These are phyloP conservation scores for Alternaria alternata DNA, from an alignment of 2,329 filamentous ascomycete genomes.

Conservation along the genomic window DNA sequence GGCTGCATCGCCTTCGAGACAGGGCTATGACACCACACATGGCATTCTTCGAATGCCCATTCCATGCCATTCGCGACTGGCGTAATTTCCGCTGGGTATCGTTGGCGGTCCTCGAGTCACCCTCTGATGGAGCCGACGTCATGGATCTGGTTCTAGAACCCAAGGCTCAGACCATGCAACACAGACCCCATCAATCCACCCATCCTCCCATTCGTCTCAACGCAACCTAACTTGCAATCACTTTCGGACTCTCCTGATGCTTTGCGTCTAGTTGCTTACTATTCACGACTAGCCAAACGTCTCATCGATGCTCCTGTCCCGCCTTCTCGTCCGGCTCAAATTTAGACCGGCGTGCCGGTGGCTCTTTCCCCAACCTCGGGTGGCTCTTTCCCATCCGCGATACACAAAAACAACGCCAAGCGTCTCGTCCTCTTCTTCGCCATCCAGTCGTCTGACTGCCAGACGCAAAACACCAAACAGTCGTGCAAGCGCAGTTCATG, in stretches of 20 bases:
- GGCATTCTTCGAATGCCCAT: slow-evolving; percentile 9
- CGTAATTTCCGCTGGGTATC: neutral
- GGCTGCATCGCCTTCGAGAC: neutral
- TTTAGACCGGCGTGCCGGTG: neutral
- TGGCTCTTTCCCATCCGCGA: neutral
- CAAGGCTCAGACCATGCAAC: neutral
- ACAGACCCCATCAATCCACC: neutral
- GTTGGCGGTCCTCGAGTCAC: neutral
- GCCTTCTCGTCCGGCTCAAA: neutral
- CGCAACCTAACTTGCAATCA: neutral
- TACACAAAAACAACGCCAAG: neutral
- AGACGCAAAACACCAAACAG: neutral
- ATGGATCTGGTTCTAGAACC: slow-evolving; percentile 11
- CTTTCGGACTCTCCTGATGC: neutral
- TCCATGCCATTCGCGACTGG: neutral
- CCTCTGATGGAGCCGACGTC: neutral
- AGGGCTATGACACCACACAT: slow-evolving; percentile 10
- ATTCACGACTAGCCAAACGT: neutral
- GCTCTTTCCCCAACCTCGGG: neutral
- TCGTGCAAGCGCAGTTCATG: neutral
- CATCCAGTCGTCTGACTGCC: neutral
- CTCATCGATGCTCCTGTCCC: neutral
- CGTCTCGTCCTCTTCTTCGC: neutral
- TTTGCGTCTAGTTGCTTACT: neutral
- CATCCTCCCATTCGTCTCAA: neutral